phyloP scores from a whole-genome alignment of 495 filamentous ascomycete genomes.

The Annulohypoxylon bovei region DNA sequence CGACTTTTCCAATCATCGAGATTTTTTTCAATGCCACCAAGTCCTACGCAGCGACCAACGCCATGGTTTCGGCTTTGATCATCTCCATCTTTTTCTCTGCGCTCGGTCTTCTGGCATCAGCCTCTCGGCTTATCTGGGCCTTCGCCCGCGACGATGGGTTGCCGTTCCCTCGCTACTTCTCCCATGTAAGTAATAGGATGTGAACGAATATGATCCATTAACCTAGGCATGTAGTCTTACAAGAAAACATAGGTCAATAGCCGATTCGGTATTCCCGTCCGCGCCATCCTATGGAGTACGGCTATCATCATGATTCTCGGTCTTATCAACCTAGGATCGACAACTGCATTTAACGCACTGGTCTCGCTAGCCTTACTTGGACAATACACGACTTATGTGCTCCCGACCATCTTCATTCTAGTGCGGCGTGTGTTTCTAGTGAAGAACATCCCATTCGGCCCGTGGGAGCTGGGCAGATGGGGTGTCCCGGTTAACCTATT shows the following conservation, averaged over 20 bases:
- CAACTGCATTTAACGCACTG: constrained; percentile 59
- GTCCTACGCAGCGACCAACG: constrained; percentile 52
- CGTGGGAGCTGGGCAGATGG: no score
- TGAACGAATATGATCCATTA: no score
- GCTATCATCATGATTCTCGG: constrained; percentile 55
- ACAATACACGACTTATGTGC: constrained; percentile 57
- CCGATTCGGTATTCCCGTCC: constrained; percentile 57
- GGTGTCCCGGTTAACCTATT: no score
- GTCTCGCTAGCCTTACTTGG: constrained; percentile 56
- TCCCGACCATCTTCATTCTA: no score
- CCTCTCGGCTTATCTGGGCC: constrained; percentile 64
- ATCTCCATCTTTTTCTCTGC: constrained; percentile 52
- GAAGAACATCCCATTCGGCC: no score
- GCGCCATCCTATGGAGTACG: constrained; percentile 58
- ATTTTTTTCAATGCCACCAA: constrained; percentile 57
- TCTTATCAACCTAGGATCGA: constrained; percentile 63
- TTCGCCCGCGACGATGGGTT: constrained; percentile 65
- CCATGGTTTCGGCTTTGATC: constrained; percentile 58
- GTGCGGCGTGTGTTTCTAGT: no score
- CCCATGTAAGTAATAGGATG: constrained; percentile 43
- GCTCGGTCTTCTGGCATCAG: constrained; percentile 57
- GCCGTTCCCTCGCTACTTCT: constrained; percentile 62
- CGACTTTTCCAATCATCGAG: constrained; percentile 60
- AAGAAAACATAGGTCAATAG: constrained; percentile 19
- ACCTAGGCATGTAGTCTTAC: no score